Evolutionary conservation across 306 rosid species (phyloP).

Genomic region (Acacia acuminata): DNA sequence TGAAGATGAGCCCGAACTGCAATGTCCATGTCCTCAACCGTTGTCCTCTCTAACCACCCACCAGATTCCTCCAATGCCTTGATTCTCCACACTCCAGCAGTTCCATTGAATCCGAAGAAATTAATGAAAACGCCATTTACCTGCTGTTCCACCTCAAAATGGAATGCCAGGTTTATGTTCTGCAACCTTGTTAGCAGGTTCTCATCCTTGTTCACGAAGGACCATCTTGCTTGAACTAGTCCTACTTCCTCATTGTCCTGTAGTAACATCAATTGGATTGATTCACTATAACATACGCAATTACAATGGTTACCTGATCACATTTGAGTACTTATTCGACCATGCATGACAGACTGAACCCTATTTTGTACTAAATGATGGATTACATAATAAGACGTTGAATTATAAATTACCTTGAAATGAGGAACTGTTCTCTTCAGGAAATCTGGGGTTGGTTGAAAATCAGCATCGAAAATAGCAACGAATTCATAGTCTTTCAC

Average conservation of each 20-base stretch:
- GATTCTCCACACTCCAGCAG: constrained; percentile 97
- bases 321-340: neutral
- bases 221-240: constrained; percentile 96
- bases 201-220: constrained; percentile 92
- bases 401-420: constrained; percentile 60
- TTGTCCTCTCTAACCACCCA: constrained; percentile 96
- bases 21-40: constrained; percentile 96
- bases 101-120: constrained; percentile 93
- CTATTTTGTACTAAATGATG: neutral
- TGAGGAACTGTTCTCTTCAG: constrained; percentile 81
- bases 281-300: constrained; percentile 5
- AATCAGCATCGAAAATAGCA: constrained; percentile 88
- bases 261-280: constrained; percentile 9
- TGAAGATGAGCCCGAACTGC: constrained; percentile 95
- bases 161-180: constrained; percentile 84
- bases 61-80: constrained; percentile 86
- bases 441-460: constrained; percentile 87
- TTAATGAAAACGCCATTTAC: constrained; percentile 77
- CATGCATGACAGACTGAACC: neutral
- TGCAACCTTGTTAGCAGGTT: constrained; percentile 84
- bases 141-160: constrained; percentile 95
- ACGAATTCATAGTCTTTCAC: constrained; percentile 84
- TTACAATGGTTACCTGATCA: neutral
- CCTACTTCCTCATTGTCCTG: constrained; percentile 78
- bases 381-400: neutral